Evolutionary conservation across 176 grass and related monocot species (phyloP), one percentile per base, ranked within the genome.

Genomic region (Musa acuminata): DNA sequence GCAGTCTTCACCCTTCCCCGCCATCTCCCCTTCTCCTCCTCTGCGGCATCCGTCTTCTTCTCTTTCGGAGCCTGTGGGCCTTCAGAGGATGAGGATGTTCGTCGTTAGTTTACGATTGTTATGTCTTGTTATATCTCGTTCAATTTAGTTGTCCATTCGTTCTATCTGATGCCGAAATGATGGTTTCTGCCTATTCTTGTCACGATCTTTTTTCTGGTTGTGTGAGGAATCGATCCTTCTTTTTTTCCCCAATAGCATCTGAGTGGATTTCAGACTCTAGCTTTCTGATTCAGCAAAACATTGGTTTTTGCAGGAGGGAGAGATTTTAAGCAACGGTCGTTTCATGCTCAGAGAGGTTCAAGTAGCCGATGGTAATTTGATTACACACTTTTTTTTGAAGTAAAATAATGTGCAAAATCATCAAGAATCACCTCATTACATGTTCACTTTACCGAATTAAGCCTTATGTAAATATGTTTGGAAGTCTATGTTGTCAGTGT

Each of bases 261-360:
- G 11, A 9, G 35, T 72, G 20, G 48, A 23, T 52, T 20, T 20
- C 16, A 13, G n/a, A 22, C 10, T 62, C 35, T 43, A 6, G 16
- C 10, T 21, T 52, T 25, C 55, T 24, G 51, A 20, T 64, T 52
- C 16, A 8, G 14, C 24, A 51, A 52, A 64, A 5, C 2, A 17
- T 63, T 50, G 22, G 19, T 52, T 64, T 62, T 63, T 1, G 59
- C 60, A 77, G 60, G 75, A 77, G 12, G 75, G 43, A 65, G 75
- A 77, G 58, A 64, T 65, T 52, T 23, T 77, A 11, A 64, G 60
- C 20, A 27, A 25, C 65, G 60, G 60, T 19, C 75, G 17, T 77
- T 11, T 58, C 60, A 64, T 64, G 48, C 21, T 52, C 13, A 13
- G 48, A 51, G 75, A 66, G 4, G 59, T 64, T 52, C 20, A 65